Conservation (phyloP, 345 rosid genomes). For the Barbarea vulgaris region DNA sequence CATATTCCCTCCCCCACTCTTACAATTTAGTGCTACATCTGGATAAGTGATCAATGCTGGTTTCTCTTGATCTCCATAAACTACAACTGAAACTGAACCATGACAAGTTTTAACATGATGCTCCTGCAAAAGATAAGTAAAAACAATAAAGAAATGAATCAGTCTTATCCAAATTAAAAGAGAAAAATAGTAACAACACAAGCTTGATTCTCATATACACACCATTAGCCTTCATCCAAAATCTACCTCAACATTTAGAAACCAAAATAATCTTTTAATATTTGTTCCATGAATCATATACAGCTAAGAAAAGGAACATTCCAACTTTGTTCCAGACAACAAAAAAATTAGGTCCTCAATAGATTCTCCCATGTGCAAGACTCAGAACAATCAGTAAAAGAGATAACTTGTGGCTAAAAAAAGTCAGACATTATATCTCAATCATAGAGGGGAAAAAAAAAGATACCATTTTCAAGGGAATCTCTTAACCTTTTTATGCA, state of each 20-base stretch:
- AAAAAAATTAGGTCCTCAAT: conserved; percentile 18
- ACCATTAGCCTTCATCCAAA: conserved; percentile 23
- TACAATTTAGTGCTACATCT: conserved; percentile 89
- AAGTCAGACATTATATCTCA: conserved; percentile 41
- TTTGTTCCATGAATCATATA: not conserved
- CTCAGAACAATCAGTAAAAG: conserved; percentile 26
- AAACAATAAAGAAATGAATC: conserved; percentile 10
- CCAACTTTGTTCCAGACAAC: conserved; percentile 40
- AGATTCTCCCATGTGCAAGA: conserved; percentile 49
- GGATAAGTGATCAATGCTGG: conserved; percentile 87
- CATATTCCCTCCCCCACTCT: not conserved
- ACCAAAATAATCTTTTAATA: not conserved
- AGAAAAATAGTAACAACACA: not conserved
- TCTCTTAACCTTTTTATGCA: conserved; percentile 5
- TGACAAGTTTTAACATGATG: conserved; percentile 73
- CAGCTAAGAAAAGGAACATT: conserved; percentile 46
- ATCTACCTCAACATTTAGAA: conserved; percentile 8
- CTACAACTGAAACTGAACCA: conserved; percentile 71
- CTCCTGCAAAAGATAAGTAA: conserved; percentile 50
- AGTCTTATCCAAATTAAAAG: not conserved
- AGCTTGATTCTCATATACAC: not conserved
- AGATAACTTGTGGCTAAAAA: conserved; percentile 30
- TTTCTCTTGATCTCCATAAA: conserved; percentile 78
- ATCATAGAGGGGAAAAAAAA: conserved; percentile 31
- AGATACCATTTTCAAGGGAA: conserved; percentile 31